phyloP scores from a whole-genome alignment of 2,329 filamentous ascomycete genomes.

The Hymenoscyphus albidus region DNA sequence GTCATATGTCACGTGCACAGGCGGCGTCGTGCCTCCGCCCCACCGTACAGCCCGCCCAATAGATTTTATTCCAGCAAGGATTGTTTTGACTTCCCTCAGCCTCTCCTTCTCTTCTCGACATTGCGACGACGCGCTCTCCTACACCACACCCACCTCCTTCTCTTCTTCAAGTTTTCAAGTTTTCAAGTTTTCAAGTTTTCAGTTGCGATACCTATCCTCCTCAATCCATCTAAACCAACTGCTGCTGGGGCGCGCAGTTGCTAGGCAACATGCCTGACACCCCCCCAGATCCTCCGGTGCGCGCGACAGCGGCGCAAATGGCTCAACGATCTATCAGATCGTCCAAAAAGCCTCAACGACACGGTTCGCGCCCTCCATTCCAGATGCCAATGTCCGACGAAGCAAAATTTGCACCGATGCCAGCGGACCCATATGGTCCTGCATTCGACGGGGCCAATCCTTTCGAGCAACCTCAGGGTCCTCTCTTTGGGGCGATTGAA shows the following conservation, averaged over 20 bases:
- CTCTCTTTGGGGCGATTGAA: conserved; percentile 31
- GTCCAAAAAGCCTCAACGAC: conserved; percentile 17
- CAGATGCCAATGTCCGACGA: not conserved
- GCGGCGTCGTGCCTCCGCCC: no score
- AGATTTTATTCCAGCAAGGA: not conserved
- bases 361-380: conserved; percentile 6
- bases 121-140: conserved; percentile 4
- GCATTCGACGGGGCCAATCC: conserved; percentile 10
- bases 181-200: not conserved
- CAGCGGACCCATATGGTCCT: not conserved
- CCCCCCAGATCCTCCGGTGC: conserved; percentile 15
- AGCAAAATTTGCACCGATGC: not conserved
- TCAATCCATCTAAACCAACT: not conserved
- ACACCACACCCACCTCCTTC: not conserved
- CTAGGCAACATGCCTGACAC: conserved; percentile 23
- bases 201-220: not conserved
- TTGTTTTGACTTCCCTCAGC: conserved; percentile 11
- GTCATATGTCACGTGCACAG: no score
- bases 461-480: no score
- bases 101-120: conserved; percentile 5
- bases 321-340: conserved; percentile 32
- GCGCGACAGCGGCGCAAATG: conserved; percentile 35
- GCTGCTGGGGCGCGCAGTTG: not conserved
- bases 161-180: not conserved
- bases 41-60: no score